These are phyloP conservation scores for Oemleria cerasiformis DNA, from an alignment of 306 rosid genomes.

Conservation along the genomic window DNA sequence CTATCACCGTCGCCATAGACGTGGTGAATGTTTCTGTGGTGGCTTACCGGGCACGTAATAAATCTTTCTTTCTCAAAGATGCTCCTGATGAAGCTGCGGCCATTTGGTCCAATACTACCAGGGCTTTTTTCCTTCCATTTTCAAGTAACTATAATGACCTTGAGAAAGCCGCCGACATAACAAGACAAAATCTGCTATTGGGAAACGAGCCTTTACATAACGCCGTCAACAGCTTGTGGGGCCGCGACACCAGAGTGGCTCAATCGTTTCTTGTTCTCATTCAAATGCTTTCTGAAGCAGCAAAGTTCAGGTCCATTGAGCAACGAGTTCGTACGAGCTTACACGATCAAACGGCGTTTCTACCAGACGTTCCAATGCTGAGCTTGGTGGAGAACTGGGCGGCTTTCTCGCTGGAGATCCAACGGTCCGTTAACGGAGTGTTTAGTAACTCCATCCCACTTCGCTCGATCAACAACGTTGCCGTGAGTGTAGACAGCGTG, in stretches of 20 bases:
- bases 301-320: slow-evolving; percentile 10
- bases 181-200: neutral
- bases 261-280: neutral
- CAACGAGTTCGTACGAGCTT: neutral
- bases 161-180: neutral
- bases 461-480: neutral
- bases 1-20: neutral
- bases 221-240: slow-evolving; percentile 6
- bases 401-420: neutral
- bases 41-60: neutral
- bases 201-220: neutral
- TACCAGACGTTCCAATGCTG: neutral
- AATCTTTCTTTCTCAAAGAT: neutral
- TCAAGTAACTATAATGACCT: neutral
- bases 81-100: neutral
- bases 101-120: neutral
- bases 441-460: neutral
- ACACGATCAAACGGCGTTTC: neutral
- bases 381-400: slow-evolving; percentile 12
- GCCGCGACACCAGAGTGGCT: neutral
- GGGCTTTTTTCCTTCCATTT: neutral
- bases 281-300: slow-evolving; percentile 1
- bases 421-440: neutral
- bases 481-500: neutral
- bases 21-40: neutral